phyloP scores from a whole-genome alignment of 2,329 filamentous ascomycete species.

The Aspergillus neoniger region DNA sequence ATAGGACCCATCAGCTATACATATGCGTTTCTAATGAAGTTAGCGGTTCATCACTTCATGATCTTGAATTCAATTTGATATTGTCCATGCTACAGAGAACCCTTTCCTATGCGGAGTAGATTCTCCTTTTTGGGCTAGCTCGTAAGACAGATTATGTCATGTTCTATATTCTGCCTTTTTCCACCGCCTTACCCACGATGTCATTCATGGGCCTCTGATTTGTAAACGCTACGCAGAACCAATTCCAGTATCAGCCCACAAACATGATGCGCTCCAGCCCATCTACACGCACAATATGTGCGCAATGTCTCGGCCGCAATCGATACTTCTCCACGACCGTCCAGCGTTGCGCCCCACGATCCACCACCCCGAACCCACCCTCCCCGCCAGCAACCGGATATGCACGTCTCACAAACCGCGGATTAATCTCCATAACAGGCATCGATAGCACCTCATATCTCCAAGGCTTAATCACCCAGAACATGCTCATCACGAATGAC shows the following conservation, averaged over 20 bases:
- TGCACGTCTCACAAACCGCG: conserved; percentile 66
- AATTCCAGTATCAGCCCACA: conserved; percentile 9
- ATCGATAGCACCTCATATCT: conserved; percentile 80
- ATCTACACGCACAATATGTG: conserved; percentile 29
- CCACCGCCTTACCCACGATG: conserved; percentile 28
- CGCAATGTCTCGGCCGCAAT: conserved; percentile 29
- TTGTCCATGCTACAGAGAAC: neutral
- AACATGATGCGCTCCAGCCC: conserved; percentile 37
- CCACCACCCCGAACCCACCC: conserved; percentile 29
- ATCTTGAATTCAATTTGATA: neutral
- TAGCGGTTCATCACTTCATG: neutral
- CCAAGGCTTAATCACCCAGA: conserved; percentile 81
- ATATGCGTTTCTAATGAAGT: neutral
- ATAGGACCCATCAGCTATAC: neutral
- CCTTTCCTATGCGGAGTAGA: neutral
- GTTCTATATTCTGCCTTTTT: conserved; percentile 26
- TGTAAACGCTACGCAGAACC: conserved; percentile 24
- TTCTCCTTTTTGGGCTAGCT: neutral
- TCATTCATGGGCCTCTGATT: conserved; percentile 27
- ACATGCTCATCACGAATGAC: conserved; percentile 55
- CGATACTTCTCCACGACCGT: conserved; percentile 36
- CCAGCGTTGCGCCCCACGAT: conserved; percentile 20
- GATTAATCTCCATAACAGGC: conserved; percentile 77
- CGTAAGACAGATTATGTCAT: conserved; percentile 14
- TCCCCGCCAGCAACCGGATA: conserved; percentile 48